Evolutionary conservation across 2,329 filamentous ascomycete genomes (phyloP).

Genomic region (Simplicillium aogashimaense): DNA sequence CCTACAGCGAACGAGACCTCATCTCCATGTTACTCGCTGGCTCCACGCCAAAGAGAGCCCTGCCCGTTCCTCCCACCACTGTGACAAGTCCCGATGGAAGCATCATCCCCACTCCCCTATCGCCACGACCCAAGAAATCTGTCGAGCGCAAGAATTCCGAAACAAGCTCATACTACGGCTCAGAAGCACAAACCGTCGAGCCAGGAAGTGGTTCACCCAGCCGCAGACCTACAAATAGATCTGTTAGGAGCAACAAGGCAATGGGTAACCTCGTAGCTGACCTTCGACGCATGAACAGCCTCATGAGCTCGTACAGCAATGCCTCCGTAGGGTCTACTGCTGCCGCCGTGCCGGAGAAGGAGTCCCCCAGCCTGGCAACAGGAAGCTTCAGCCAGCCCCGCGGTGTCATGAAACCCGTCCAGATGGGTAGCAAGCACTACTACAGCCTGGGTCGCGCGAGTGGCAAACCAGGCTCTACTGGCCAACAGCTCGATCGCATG

Average conservation of each 20-base stretch:
- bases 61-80: conserved; percentile 19
- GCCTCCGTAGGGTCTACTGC: conserved; percentile 22
- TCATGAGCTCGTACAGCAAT: conserved; percentile 33
- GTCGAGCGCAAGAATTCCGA: conserved; percentile 11
- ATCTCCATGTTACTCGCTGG: conserved; percentile 18
- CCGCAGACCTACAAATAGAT: conserved; percentile 10
- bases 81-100: conserved; percentile 16
- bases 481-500: conserved; percentile 2
- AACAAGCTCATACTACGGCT: conserved; percentile 16
- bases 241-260: conserved; percentile 7
- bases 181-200: conserved; percentile 1
- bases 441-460: conserved; percentile 29
- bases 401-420: conserved; percentile 17
- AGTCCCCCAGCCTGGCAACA: conserved; percentile 26
- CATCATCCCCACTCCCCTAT: conserved; percentile 16
- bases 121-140: conserved; percentile 13
- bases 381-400: conserved; percentile 25
- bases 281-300: conserved; percentile 48
- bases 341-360: conserved; percentile 5
- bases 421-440: conserved; percentile 34
- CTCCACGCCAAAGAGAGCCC: conserved; percentile 11
- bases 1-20: conserved; percentile 23
- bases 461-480: conserved; percentile 5
- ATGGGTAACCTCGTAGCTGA: conserved; percentile 37
- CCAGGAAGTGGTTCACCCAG: conserved; percentile 13